Base-by-base conservation (phyloP, 2,329 filamentous ascomycete species). In the Epichloe sp. region DNA sequence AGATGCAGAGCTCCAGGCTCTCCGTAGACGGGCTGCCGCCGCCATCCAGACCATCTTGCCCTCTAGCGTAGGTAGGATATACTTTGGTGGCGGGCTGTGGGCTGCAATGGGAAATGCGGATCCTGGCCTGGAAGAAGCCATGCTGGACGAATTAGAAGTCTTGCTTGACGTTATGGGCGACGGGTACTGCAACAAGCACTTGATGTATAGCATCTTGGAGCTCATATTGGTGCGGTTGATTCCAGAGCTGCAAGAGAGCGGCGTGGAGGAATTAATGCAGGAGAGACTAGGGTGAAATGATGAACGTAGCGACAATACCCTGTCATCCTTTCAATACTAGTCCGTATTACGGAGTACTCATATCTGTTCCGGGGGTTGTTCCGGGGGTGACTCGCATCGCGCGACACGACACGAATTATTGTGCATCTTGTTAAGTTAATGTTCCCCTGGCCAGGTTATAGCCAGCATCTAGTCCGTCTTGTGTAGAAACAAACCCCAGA, bases 181-280 rank as follows among this genome's bases (percentile, higher is more conserved):
- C 67, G 74, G 78, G 48, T 95, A 95, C 69, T 85, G 89, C 68
- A 98, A 98, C 69, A 94, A 90, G 70, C 89, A 96, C 69, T 71
- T 97, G 35, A 72, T 95, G 58, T 95, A 95, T 62, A 76, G 80
- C 44, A 74, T 93, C 46, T 70, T 97, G 36, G 93, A 98, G 69
- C 69, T 91, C 52, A 65, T 95, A 2, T 72, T 96, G n/a, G 78
- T 88, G 52, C 80, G 85, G 56, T 67, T 97, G 55, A 79, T 95
- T 62, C 93, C 93, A 4, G 93, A 98, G 69, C 65, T 97, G 60
- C 76, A 76, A 50, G 85, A 88, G 60, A 82, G 79, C 63, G 80
- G 82, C 38, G 77, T 88, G 34, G 73, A 75, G 51, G 86, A 88
- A 60, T 68, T 95, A 51, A 80, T 86, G 77, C 82, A 80, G 56